Evolutionary conservation across 768 basidiomycete species (phyloP).

Genomic region (Auricularia heimuer): DNA sequence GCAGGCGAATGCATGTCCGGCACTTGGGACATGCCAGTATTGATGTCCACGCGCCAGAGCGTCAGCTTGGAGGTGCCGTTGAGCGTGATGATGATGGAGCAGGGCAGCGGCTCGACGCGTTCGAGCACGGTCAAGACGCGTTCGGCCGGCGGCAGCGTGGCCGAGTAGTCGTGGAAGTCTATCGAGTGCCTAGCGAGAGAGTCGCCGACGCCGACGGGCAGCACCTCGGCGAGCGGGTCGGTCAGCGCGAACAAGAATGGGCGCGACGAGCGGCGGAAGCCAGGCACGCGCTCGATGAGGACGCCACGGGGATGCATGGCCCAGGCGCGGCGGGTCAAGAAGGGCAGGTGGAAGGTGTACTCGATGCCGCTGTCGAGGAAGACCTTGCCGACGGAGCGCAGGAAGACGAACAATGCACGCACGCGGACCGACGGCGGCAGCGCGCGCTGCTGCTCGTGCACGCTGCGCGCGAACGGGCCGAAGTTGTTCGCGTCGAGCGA

Average conservation of each 20-base stretch:
- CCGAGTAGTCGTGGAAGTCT: not conserved
- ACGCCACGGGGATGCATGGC: conserved; percentile 69
- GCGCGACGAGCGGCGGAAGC: conserved; percentile 56
- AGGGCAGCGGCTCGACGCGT: not conserved
- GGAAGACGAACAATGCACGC: conserved; percentile 64
- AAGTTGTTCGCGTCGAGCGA: conserved; percentile 27
- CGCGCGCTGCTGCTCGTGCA: conserved; percentile 20
- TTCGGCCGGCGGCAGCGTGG: not conserved
- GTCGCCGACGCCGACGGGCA: conserved; percentile 54
- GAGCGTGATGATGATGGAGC: not conserved
- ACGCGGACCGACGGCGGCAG: conserved; percentile 20
- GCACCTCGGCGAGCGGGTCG: conserved; percentile 65
- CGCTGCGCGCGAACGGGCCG: conserved; percentile 38
- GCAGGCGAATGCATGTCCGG: not conserved
- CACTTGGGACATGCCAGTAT: not conserved
- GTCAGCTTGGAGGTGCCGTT: not conserved
- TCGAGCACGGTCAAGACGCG: conserved; percentile 7
- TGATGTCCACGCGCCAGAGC: not conserved
- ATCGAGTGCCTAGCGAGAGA: not conserved
- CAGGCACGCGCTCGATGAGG: conserved; percentile 61
- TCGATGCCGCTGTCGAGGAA: conserved; percentile 62
- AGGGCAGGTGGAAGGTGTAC: conserved; percentile 72
- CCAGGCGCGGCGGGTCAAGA: conserved; percentile 72
- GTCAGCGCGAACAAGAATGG: conserved; percentile 71
- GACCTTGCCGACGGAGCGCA: conserved; percentile 64